phyloP scores from a whole-genome alignment of 441 rosid genomes.

The Adansonia gregorii region DNA sequence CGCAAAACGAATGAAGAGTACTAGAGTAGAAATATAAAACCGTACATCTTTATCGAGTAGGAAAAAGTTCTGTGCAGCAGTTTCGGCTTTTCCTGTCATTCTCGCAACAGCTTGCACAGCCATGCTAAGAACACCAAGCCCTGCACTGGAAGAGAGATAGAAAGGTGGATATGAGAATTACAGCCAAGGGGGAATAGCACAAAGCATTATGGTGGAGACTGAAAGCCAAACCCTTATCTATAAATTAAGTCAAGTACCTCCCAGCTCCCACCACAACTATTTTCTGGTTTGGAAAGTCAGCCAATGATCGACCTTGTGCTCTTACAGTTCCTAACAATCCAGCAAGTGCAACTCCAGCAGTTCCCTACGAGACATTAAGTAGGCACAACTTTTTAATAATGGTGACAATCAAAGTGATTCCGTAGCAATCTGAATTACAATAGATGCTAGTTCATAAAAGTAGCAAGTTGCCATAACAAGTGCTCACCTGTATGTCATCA shows the following conservation, averaged over 20 bases:
- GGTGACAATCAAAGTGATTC: constrained; percentile 18
- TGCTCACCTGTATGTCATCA: constrained; percentile 89
- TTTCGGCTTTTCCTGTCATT: constrained; percentile 70
- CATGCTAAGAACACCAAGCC: constrained; percentile 90
- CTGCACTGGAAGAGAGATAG: constrained; percentile 69
- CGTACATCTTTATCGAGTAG: constrained; percentile 89
- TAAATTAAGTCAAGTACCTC: constrained; percentile 56
- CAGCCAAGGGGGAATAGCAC: constrained; percentile 22
- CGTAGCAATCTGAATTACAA: constrained; percentile 16
- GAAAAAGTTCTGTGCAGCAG: constrained; percentile 63
- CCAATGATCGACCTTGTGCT: constrained; percentile 87
- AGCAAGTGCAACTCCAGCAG: constrained; percentile 99
- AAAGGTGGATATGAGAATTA: constrained; percentile 22
- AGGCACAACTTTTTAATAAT: constrained; percentile 28
- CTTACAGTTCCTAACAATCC: constrained; percentile 92
- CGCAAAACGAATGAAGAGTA: constrained; percentile 10
- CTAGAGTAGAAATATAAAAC: background rate
- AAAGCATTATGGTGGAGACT: background rate
- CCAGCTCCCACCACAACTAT: constrained; percentile 99
- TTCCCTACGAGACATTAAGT: constrained; percentile 63
- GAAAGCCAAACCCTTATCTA: background rate
- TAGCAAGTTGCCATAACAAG: constrained; percentile 32
- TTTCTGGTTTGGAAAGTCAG: constrained; percentile 88
- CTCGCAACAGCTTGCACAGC: constrained; percentile 80
- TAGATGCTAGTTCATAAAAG: constrained; percentile 20